Conservation (phyloP, 2,329 filamentous ascomycete species). For the Alternaria solani region DNA sequence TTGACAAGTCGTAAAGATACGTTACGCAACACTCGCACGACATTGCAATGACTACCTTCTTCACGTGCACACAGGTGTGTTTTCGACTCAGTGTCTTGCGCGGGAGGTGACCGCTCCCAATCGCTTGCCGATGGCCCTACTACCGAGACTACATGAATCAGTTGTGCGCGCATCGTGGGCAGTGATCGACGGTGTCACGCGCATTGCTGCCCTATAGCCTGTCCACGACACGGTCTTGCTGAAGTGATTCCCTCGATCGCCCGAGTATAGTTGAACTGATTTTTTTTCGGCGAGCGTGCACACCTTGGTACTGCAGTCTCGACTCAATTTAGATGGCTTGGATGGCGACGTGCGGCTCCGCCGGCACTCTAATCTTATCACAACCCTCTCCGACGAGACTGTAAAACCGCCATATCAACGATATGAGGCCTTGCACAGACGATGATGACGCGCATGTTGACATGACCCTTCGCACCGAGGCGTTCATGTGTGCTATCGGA, state of each 20-base stretch:
- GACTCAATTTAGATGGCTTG: background rate
- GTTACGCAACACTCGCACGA: background rate
- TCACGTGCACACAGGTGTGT: background rate
- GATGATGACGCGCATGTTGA: constrained; percentile 8
- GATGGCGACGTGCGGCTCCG: constrained; percentile 3
- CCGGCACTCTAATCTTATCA: background rate
- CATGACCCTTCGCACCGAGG: constrained; percentile 4
- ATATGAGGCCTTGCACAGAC: background rate
- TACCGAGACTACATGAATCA: constrained; percentile 2
- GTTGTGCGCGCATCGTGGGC: background rate
- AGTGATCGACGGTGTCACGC: constrained; percentile 5
- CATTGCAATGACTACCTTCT: background rate
- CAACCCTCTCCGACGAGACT: constrained; percentile 3
- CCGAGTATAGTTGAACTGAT: background rate
- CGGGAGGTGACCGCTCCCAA: background rate
- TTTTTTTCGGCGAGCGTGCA: constrained; percentile 2
- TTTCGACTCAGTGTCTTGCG: background rate
- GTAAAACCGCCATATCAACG: constrained; percentile 13
- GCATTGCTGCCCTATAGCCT: constrained; percentile 2
- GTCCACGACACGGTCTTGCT: background rate
- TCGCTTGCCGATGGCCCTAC: background rate
- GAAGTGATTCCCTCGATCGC: background rate
- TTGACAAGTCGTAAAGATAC: background rate
- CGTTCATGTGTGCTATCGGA: background rate
- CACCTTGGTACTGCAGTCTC: constrained; percentile 2